Percentiles rank a stretch among this genome's conserved stretches.
These are phyloP conservation scores for Aspergillus sp. DNA, from an alignment of 2,329 filamentous ascomycete species.

Conservation along the genomic window DNA sequence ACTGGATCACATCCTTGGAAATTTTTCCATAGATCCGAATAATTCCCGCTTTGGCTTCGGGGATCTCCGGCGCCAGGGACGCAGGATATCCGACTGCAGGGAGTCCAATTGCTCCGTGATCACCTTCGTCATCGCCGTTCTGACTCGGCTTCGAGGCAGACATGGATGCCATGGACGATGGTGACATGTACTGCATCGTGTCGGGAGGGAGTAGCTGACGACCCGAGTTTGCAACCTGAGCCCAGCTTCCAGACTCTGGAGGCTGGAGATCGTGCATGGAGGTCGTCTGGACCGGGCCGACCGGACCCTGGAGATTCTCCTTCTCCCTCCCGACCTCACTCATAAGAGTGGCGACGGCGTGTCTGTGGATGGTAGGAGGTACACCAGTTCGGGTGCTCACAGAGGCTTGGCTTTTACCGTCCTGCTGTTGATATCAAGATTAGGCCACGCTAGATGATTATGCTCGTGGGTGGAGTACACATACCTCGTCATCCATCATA, in stretches of 20 bases:
- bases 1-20: slow-evolving; percentile 24
- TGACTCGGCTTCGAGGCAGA: slow-evolving; percentile 17
- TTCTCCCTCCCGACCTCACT: slow-evolving; percentile 14
- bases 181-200: slow-evolving; percentile 16
- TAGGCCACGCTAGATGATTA: not conserved
- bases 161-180: slow-evolving; percentile 12
- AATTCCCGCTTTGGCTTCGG: slow-evolving; percentile 29
- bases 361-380: slow-evolving; percentile 11
- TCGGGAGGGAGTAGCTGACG: slow-evolving; percentile 7
- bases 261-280: slow-evolving; percentile 3
- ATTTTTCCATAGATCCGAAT: slow-evolving; percentile 25
- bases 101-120: not conserved
- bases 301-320: slow-evolving; percentile 1
- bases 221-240: slow-evolving; percentile 16
- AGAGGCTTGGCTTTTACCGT: not conserved
- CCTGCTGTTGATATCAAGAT: not conserved
- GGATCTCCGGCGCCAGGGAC: slow-evolving; percentile 10
- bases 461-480: not conserved
- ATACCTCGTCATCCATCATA: slow-evolving; percentile 18
- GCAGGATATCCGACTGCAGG: slow-evolving; percentile 6
- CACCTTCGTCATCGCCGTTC: slow-evolving; percentile 13
- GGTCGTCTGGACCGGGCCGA: slow-evolving; percentile 4
- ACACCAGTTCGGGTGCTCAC: not conserved
- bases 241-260: slow-evolving; percentile 19
- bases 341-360: slow-evolving; percentile 12